phyloP scores from a whole-genome alignment of 306 rosid genomes.

The Crotalaria pallida region DNA sequence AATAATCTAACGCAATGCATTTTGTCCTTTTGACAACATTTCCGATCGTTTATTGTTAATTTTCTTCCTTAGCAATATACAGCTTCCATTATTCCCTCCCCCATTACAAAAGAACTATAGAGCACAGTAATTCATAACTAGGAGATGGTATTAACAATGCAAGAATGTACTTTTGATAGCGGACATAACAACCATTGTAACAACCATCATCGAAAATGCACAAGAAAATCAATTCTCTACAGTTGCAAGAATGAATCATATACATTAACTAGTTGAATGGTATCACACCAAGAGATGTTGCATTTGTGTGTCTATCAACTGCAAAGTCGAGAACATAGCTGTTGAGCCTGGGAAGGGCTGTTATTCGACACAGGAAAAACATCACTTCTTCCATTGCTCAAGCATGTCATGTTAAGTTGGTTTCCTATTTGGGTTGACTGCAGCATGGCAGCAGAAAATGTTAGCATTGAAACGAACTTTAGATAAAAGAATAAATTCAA shows the following conservation, averaged over 20 bases:
- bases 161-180: background rate
- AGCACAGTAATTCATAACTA: background rate
- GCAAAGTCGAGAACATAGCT: conserved; percentile 34
- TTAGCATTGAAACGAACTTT: background rate
- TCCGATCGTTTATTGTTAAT: background rate
- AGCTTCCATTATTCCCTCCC: background rate
- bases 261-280: background rate
- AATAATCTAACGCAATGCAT: background rate
- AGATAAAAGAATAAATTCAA: background rate
- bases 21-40: background rate
- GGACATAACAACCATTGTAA: background rate
- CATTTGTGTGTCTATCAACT: conserved; percentile 6
- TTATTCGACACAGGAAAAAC: conserved; percentile 5
- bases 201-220: background rate
- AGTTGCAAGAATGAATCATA: background rate
- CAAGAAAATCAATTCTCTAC: background rate
- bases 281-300: background rate
- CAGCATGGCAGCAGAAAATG: background rate
- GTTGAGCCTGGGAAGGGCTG: conserved; percentile 20
- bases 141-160: background rate
- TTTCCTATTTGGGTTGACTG: conserved; percentile 36
- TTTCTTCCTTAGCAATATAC: background rate
- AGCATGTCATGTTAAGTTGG: conserved; percentile 37
- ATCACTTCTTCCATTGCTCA: conserved; percentile 31
- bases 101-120: background rate